phyloP scores from a whole-genome alignment of 495 filamentous ascomycete genomes.

The Aspergillus leporis region DNA sequence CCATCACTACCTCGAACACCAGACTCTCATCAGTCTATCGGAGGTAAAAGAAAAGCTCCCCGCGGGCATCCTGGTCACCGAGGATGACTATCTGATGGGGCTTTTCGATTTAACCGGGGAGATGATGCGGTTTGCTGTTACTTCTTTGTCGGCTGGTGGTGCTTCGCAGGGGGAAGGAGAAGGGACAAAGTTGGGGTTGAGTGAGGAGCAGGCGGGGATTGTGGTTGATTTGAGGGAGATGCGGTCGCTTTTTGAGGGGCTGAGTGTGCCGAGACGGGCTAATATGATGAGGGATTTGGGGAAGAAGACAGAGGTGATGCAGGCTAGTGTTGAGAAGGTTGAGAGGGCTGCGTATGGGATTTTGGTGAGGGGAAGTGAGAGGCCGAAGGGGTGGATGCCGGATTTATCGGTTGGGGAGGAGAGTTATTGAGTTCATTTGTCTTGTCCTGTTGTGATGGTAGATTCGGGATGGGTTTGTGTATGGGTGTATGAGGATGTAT shows the following conservation, averaged over 20 bases:
- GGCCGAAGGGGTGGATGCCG: slow-evolving; percentile 90
- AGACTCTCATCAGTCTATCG: slow-evolving; percentile 66
- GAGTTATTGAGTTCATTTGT: slow-evolving; percentile 32
- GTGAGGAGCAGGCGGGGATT: slow-evolving; percentile 43
- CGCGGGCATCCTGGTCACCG: slow-evolving; percentile 60
- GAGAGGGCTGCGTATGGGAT: slow-evolving; percentile 87
- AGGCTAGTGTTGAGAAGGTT: slow-evolving; percentile 86
- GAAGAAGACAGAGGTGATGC: slow-evolving; percentile 88
- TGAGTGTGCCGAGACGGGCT: slow-evolving; percentile 52
- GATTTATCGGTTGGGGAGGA: slow-evolving; percentile 55
- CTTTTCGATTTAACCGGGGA: slow-evolving; percentile 92
- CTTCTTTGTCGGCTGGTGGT: slow-evolving; percentile 46
- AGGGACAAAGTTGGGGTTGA: neutral
- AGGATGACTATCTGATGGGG: slow-evolving; percentile 86
- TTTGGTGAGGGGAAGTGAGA: slow-evolving; percentile 79
- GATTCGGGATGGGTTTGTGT: no score
- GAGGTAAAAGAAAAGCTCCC: slow-evolving; percentile 56
- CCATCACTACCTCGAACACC: slow-evolving; percentile 79
- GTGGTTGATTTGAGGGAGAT: slow-evolving; percentile 75
- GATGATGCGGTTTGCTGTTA: slow-evolving; percentile 94
- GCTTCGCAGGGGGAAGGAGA: neutral
- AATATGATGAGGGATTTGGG: slow-evolving; percentile 60
- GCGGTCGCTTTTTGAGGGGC: slow-evolving; percentile 68
- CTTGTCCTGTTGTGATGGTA: neutral
- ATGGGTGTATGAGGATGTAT: no score